phyloP scores from a whole-genome alignment of 1,284 basidiomycete species.

The Ustilago esculenta region DNA sequence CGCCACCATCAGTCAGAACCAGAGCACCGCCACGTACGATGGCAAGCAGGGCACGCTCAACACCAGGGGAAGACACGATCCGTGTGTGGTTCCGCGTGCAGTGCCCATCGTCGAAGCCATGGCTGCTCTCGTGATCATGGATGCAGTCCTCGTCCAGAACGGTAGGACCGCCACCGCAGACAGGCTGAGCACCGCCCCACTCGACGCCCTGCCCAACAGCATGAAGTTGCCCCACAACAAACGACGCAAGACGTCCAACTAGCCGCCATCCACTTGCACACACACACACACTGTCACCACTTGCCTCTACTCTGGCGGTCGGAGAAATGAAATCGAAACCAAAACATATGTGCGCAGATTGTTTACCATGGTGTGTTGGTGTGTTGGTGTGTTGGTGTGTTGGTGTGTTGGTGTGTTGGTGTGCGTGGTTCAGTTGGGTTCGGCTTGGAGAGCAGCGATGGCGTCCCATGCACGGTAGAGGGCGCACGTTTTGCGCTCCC shows the following conservation, averaged over 20 bases:
- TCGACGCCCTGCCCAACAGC: constrained; percentile 54
- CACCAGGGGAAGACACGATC: constrained; percentile 92
- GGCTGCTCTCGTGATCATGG: constrained; percentile 95
- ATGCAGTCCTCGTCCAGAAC: constrained; percentile 69
- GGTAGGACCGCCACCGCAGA: constrained; percentile 39
- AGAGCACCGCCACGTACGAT: constrained; percentile 90
- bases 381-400: too few species aligned
- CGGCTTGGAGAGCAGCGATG: constrained; percentile 22
- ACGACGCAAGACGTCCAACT: constrained; percentile 16
- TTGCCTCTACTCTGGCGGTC: too few species aligned
- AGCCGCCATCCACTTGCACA: not conserved
- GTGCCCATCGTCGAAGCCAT: constrained; percentile 99
- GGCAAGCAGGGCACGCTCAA: constrained; percentile 87
- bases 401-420: too few species aligned
- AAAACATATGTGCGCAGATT: too few species aligned
- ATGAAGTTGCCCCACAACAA: constrained; percentile 54
- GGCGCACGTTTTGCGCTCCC: constrained; percentile 49
- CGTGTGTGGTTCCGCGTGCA: constrained; percentile 93
- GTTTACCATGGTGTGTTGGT: too few species aligned
- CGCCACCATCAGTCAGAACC: constrained; percentile 93
- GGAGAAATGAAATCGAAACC: too few species aligned
- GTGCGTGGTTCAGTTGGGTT: not conserved
- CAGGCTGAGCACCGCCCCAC: constrained; percentile 30
- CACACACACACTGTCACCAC: too few species aligned
- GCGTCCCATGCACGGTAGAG: constrained; percentile 58